phyloP scores from a whole-genome alignment of 2,329 filamentous ascomycete genomes.

The Neofusicoccum ribis region DNA sequence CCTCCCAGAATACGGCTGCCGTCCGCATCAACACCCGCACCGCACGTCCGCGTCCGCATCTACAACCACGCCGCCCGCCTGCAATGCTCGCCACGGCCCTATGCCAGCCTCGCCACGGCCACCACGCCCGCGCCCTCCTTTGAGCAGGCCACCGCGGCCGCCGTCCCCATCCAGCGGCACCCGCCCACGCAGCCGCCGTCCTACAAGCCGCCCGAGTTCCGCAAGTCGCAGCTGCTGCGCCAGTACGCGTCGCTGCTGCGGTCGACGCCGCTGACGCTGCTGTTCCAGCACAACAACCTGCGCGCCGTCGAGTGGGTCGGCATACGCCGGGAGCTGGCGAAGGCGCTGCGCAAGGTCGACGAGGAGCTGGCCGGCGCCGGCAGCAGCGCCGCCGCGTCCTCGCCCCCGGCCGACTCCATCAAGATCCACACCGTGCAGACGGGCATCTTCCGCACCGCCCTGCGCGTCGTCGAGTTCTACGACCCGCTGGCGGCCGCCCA shows the following conservation, averaged over 20 bases:
- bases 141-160: slow-evolving; percentile 48
- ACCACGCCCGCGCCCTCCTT: slow-evolving; percentile 55
- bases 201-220: slow-evolving; percentile 79
- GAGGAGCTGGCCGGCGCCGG: slow-evolving; percentile 60
- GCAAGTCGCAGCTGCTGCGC: slow-evolving; percentile 85
- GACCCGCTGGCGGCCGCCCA: slow-evolving; percentile 36
- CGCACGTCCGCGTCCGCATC: slow-evolving; percentile 26
- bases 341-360: slow-evolving; percentile 65
- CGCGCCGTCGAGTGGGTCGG: slow-evolving; percentile 73
- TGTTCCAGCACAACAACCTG: slow-evolving; percentile 82
- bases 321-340: slow-evolving; percentile 67
- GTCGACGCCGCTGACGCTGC: slow-evolving; percentile 78
- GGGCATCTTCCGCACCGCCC: slow-evolving; percentile 81
- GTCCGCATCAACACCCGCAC: slow-evolving; percentile 26
- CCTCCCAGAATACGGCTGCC: slow-evolving; percentile 40
- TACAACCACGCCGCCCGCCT: slow-evolving; percentile 24
- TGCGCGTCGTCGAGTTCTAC: slow-evolving; percentile 85
- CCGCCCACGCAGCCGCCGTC: slow-evolving; percentile 78
- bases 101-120: slow-evolving; percentile 53
- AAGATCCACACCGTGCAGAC: slow-evolving; percentile 84
- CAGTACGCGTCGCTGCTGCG: slow-evolving; percentile 87
- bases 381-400: slow-evolving; percentile 34
- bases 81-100: slow-evolving; percentile 39
- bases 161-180: slow-evolving; percentile 51
- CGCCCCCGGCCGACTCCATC: slow-evolving; percentile 61